A percentile compares a stretch with the other conserved stretches of the same genome.
phyloP scores from a whole-genome alignment of 495 filamentous ascomycete species.

The Aspergillus bertholletiae region DNA sequence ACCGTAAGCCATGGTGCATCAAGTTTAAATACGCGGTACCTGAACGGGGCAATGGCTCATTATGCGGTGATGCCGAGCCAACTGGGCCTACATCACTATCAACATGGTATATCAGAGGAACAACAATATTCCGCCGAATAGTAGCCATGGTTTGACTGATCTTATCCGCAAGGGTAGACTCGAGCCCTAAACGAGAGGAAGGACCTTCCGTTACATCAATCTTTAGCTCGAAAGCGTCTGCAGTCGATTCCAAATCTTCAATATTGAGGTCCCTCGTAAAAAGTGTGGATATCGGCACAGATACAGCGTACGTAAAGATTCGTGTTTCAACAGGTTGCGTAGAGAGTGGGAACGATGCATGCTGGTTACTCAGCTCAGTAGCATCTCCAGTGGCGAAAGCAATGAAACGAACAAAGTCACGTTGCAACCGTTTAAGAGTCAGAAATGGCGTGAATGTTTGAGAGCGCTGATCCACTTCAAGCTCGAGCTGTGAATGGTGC shows the following conservation, averaged over 20 bases:
- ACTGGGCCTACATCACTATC: conserved; percentile 28
- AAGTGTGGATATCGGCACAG: conserved; percentile 59
- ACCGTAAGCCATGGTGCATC: conserved; percentile 62
- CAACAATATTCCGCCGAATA: conserved; percentile 60
- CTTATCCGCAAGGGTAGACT: conserved; percentile 32
- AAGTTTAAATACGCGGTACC: conserved; percentile 56
- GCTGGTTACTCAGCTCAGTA: conserved; percentile 48
- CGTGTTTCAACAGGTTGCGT: conserved; percentile 60
- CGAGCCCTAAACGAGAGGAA: conserved; percentile 28
- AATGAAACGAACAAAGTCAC: conserved; percentile 68
- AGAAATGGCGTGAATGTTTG: conserved; percentile 52
- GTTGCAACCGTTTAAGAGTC: conserved; percentile 63
- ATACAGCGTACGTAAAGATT: conserved; percentile 58
- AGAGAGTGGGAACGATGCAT: conserved; percentile 67
- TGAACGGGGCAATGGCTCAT: conserved; percentile 18
- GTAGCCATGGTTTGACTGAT: conserved; percentile 56
- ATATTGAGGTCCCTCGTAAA: conserved; percentile 54
- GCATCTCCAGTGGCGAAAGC: conserved; percentile 57
- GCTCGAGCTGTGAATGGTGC: conserved; percentile 26
- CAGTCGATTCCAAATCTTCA: conserved; percentile 60
- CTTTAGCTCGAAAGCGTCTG: conserved; percentile 65
- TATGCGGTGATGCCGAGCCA: conserved; percentile 19
- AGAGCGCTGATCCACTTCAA: conserved; percentile 32
- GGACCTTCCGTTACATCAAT: conserved; percentile 45
- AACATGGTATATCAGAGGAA: conserved; percentile 51